Evolutionary conservation across 352 stramenopile genomes (phyloP).

Genomic region (Globisporangium cylindrosporum): DNA sequence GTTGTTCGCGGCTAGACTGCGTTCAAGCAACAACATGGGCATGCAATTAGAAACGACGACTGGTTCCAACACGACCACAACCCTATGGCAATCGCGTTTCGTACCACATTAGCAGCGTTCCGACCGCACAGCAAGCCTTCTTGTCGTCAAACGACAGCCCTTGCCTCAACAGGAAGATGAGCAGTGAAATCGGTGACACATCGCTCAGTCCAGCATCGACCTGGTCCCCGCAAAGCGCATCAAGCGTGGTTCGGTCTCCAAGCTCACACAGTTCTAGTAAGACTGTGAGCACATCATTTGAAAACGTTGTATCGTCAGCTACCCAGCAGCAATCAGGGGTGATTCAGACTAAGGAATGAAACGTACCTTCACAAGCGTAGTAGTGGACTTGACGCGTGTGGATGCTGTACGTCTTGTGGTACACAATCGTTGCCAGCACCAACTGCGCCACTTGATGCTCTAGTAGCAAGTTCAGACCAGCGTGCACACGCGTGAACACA

Average conservation of each 20-base stretch:
- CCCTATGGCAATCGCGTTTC: neutral
- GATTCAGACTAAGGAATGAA: neutral
- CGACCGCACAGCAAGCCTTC: slow-evolving; percentile 73
- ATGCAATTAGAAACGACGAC: neutral
- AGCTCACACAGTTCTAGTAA: slow-evolving; percentile 72
- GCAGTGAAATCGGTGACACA: slow-evolving; percentile 57
- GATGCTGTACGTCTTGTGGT: slow-evolving; percentile 79
- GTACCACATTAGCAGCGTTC: slow-evolving; percentile 73
- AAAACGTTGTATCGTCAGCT: too few relatives aligned
- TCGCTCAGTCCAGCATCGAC: slow-evolving; percentile 25
- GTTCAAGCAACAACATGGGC: neutral
- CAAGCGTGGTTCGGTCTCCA: slow-evolving; percentile 51
- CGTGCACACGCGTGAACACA: slow-evolving; percentile 61
- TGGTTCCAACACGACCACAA: neutral
- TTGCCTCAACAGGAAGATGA: slow-evolving; percentile 73
- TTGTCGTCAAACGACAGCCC: slow-evolving; percentile 74
- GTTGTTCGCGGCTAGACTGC: slow-evolving; percentile 55
- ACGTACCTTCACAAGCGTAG: slow-evolving; percentile 70
- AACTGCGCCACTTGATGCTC: slow-evolving; percentile 54
- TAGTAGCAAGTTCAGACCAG: slow-evolving; percentile 47
- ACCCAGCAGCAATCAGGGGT: neutral
- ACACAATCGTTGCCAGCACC: slow-evolving; percentile 66
- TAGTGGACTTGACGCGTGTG: slow-evolving; percentile 85
- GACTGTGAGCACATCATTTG: slow-evolving; percentile 24
- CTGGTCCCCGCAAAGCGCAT: slow-evolving; percentile 43